Base-by-base conservation (phyloP, 441 rosid species). In the Codiaeum variegatum region DNA sequence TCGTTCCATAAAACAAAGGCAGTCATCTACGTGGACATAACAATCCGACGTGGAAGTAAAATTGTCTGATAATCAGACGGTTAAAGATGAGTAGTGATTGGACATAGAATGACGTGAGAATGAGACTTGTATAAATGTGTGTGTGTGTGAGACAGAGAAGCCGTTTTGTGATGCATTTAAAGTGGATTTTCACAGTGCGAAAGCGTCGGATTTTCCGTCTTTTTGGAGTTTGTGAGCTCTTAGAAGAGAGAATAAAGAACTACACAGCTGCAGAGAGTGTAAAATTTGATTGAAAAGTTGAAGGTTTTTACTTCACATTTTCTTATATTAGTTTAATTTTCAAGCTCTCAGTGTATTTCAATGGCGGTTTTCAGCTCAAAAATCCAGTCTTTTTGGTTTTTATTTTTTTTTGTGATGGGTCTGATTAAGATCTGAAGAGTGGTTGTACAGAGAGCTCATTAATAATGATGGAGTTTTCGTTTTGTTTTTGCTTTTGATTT, bases 161-260 rank as follows among this genome's bases (percentile, higher is more conserved):
- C 76, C 74, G 83, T 84, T 77, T 76, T 63, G 76, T 67, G 63
- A 65, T 38, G 75, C 73, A 71, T 77, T 83, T 75, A 81, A 84
- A 78, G 76, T 76, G 69, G 75, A 80, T 75, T 56, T 77, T 72
- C 68, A 8, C 58, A 73, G 56, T 62, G 72, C 69, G 67, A 78
- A 80, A 71, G 86, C 86, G 81, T 85, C 85, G 85, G 82, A 73
- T 78, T 85, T 76, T 78, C 84, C 83, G 84, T 81, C 81, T 78
- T 61, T 29, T 67, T 7, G 69, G 56, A 66, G 69, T 28, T 28
- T 26, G 38, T 29, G 73, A 44, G 28, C 38, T 56, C 8, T 29
- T 23, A 58, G 63, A 36, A 54, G 63, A 26, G 18, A 11, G 32
- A 15, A 12, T 52, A 51, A 9, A 52, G 15, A 54, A 16, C 6